Conservation (phyloP, 2,329 filamentous ascomycete species). For the Aureobasidium sp. region DNA sequence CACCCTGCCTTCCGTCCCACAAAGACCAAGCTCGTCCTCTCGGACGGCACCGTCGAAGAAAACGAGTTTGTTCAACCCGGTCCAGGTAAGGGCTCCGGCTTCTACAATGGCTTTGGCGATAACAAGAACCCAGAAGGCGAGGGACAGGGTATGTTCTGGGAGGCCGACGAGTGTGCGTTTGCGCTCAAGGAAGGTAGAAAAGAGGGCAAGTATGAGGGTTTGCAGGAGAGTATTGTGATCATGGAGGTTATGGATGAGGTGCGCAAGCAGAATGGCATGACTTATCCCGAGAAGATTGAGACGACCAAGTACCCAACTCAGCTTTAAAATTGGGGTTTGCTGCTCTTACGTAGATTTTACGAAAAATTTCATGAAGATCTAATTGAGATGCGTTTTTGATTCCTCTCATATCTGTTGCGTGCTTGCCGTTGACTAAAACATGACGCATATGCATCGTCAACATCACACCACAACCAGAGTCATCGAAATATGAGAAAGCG, state of each 20-base stretch:
- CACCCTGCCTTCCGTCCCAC: slow-evolving; percentile 63
- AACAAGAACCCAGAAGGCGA: slow-evolving; percentile 42
- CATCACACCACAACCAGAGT: no score
- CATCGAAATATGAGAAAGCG: not conserved
- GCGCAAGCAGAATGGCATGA: slow-evolving; percentile 52
- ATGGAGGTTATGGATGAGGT: slow-evolving; percentile 68
- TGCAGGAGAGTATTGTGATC: slow-evolving; percentile 71
- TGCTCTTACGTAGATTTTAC: not conserved
- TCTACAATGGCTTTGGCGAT: slow-evolving; percentile 40
- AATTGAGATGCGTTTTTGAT: not conserved
- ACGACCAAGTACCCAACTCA: slow-evolving; percentile 46
- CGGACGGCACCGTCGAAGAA: slow-evolving; percentile 40
- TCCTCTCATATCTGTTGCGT: not conserved
- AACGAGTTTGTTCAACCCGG: slow-evolving; percentile 40
- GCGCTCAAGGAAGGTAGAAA: slow-evolving; percentile 68
- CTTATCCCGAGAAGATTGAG: slow-evolving; percentile 60
- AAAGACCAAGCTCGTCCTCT: slow-evolving; percentile 28
- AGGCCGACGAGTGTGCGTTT: slow-evolving; percentile 70
- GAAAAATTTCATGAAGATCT: not conserved
- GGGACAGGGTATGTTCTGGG: slow-evolving; percentile 84
- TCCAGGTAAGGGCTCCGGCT: slow-evolving; percentile 39
- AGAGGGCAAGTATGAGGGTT: slow-evolving; percentile 63
- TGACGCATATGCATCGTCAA: not conserved
- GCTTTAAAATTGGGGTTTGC: slow-evolving; percentile 19
- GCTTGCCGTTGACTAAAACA: not conserved